Conservation (phyloP, 441 rosid genomes). For the Pelargonium exstipulatum region DNA sequence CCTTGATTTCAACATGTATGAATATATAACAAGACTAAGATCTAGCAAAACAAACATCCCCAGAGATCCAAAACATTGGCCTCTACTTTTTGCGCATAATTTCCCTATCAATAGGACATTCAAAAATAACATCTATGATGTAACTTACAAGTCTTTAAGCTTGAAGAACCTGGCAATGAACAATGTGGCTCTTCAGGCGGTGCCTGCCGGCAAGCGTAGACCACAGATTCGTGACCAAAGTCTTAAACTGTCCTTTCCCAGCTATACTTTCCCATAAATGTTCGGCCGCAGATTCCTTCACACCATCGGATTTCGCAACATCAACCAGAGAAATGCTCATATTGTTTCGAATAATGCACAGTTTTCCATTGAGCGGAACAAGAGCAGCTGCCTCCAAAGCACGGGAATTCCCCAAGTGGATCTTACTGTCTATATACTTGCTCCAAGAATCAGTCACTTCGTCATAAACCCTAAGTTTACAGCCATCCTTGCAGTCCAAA, state of each 20-base stretch:
- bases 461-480: constrained; percentile 44
- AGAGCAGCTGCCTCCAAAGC: constrained; percentile 51
- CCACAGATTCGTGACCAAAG: constrained; percentile 42
- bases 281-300: constrained; percentile 35
- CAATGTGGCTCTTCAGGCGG: constrained; percentile 44
- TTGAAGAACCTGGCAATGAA: constrained; percentile 52
- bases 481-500: constrained; percentile 51
- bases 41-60: constrained; percentile 28
- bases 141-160: constrained; percentile 29
- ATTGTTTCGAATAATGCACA: constrained; percentile 44
- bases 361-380: constrained; percentile 44
- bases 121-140: background rate
- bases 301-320: constrained; percentile 32
- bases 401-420: constrained; percentile 44
- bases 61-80: constrained; percentile 13
- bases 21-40: background rate
- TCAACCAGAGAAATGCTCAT: constrained; percentile 49
- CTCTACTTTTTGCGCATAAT: background rate
- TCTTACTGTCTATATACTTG: constrained; percentile 43
- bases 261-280: constrained; percentile 52
- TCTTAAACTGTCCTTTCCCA: constrained; percentile 44
- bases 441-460: constrained; percentile 45
- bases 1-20: constrained; percentile 26
- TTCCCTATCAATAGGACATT: background rate
- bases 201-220: constrained; percentile 44